phyloP scores from a whole-genome alignment of 2,329 filamentous ascomycete genomes.

The Allantophomopsis lycopodina region DNA sequence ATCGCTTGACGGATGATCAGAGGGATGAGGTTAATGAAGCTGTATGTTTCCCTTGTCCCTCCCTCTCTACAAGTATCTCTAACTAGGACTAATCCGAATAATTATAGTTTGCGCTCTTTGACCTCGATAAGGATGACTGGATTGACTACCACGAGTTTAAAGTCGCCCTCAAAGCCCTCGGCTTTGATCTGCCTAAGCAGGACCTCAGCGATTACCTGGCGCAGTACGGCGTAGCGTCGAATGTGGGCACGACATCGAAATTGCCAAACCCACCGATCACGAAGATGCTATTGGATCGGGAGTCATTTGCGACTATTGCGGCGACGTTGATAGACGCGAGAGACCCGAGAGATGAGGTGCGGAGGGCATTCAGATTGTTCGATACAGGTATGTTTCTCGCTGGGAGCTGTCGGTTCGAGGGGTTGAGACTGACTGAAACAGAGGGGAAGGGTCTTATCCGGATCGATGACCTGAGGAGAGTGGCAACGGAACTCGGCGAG shows the following conservation, averaged over 20 bases:
- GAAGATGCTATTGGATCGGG: constrained; percentile 8
- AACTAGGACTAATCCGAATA: too few relatives aligned
- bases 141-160: constrained; percentile 98
- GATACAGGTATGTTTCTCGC: constrained; percentile 37
- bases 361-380: constrained; percentile 84
- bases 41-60: constrained; percentile 34
- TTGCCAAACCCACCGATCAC: too few relatives aligned
- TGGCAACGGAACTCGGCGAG: constrained; percentile 85
- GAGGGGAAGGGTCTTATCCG: constrained; percentile 87
- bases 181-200: constrained; percentile 79
- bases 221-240: constrained; percentile 61
- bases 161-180: constrained; percentile 88
- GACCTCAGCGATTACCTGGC: constrained; percentile 75
- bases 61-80: too few relatives aligned
- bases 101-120: constrained; percentile 77
- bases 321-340: constrained; percentile 68
- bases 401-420: constrained; percentile 50
- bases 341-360: constrained; percentile 82
- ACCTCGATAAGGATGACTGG: constrained; percentile 85
- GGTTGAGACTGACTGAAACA: constrained; percentile 78
- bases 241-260: constrained; percentile 30
- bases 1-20: constrained; percentile 68
- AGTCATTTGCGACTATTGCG: constrained; percentile 62
- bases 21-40: constrained; percentile 89
- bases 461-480: constrained; percentile 72